These are phyloP conservation scores for Solanum peruvianum DNA, from an alignment of 257 asterid genomes.

Conservation along the genomic window DNA sequence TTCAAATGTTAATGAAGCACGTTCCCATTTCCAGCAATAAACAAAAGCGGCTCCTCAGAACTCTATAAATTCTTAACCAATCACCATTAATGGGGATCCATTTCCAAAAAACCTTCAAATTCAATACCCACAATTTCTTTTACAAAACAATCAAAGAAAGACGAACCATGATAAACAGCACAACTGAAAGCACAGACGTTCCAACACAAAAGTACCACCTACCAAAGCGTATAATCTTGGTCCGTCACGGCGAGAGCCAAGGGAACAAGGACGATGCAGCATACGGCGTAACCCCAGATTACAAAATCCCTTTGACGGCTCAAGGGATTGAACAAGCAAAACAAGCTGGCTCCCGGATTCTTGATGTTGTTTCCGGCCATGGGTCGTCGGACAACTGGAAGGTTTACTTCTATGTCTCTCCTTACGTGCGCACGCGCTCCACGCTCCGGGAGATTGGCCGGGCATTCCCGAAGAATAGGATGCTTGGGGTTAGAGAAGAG, in stretches of 20 bases:
- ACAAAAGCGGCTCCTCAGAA: neutral
- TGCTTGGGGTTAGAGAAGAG: constrained; percentile 82
- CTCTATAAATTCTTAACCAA: neutral
- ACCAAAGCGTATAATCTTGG: constrained; percentile 78
- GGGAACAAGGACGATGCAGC: constrained; percentile 66
- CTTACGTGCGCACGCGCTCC: constrained; percentile 68
- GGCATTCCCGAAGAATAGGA: constrained; percentile 42
- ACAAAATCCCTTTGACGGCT: constrained; percentile 59
- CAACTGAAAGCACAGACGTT: neutral
- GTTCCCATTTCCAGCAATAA: neutral
- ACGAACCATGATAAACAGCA: neutral
- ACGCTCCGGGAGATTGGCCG: constrained; percentile 79
- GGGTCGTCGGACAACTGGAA: constrained; percentile 52
- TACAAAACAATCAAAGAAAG: neutral
- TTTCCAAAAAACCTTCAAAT: neutral
- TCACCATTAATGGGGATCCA: neutral
- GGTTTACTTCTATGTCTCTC: constrained; percentile 77
- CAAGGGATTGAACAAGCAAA: constrained; percentile 56
- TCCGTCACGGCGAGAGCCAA: constrained; percentile 91
- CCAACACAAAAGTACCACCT: constrained; percentile 14
- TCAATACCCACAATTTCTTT: neutral
- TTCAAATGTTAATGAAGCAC: neutral
- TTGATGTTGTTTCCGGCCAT: constrained; percentile 30
- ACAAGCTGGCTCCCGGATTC: constrained; percentile 47
- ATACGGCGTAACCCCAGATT: constrained; percentile 65